phyloP scores from a whole-genome alignment of 768 basidiomycete genomes.

The Suillus discolor region DNA sequence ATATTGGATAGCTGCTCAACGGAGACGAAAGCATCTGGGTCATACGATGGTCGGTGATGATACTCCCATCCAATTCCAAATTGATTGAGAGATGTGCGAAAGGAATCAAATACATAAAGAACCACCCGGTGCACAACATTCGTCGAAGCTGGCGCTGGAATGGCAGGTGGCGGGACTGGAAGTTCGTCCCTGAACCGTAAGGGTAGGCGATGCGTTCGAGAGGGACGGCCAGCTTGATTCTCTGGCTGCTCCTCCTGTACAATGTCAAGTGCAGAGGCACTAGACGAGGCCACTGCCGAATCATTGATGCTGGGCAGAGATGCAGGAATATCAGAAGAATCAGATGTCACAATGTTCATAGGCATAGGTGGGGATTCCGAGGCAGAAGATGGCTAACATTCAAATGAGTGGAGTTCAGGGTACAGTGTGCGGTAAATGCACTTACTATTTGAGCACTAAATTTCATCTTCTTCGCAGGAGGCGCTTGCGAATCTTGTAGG shows the following conservation, averaged over 20 bases:
- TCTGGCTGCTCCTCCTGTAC: neutral
- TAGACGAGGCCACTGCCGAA: neutral
- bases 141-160: neutral
- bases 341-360: neutral
- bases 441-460: too few relatives aligned
- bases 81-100: slow-evolving; percentile 17
- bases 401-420: too few relatives aligned
- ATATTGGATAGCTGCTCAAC: slow-evolving; percentile 3
- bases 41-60: slow-evolving; percentile 13
- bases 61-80: slow-evolving; percentile 21
- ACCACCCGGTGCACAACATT: slow-evolving; percentile 11
- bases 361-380: neutral
- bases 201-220: neutral
- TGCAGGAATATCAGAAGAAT: neutral
- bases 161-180: slow-evolving; percentile 15
- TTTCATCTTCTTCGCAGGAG: neutral
- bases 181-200: slow-evolving; percentile 18
- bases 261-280: neutral
- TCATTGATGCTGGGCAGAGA: neutral
- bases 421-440: too few relatives aligned
- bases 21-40: neutral
- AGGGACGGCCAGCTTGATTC: neutral
- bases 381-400: neutral
- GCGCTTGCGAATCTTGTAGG: neutral
- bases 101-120: slow-evolving; percentile 17